Base-by-base conservation (phyloP, 129 eudicot species). In the Centaurea solstitialis region DNA sequence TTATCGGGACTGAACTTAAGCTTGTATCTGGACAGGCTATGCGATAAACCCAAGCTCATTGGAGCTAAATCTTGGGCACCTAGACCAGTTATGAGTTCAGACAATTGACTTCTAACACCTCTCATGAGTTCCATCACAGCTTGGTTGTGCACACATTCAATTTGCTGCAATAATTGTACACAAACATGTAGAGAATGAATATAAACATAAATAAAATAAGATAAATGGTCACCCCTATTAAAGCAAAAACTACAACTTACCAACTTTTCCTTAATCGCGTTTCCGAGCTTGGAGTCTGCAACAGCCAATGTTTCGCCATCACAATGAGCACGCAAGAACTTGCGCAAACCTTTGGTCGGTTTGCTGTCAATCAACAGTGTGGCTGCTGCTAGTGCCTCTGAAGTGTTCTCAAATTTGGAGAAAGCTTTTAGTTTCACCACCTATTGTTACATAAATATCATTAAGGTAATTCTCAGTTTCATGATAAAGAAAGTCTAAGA, bases 61-160 rank as follows among this genome's bases (percentile, higher is more conserved):
- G 97, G 97, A 73, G 93, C 91, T 82, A 91, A 68, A 75, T 91
- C 97, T 86, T 92, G 94, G 11, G 88, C 70, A 61, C 90, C 94
- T 18, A 92, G 81, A 53, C 95, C 97, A 70, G 95, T 78, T 64
- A 92, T 90, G 30, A 92, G 97, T 40, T 93, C 97, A 18, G 94
- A 77, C 85, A 90, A 84, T 28, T 88, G 93, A 77, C 95, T 90
- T 76, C 95, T 90, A 7, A 93, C 87, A 17, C 97, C 97, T 83
- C 97, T 93, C 91, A 93, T 90, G 73, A 93, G 83, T 82, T 93
- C 97, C 97, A 93, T 93, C 8, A 89, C 91, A 65, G 89, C 88
- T 83, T 87, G 84, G 81, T 85, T 90, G 83, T 93, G 97, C n/a
- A 90, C 89, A 79, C 97, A 93, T 7, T 90, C 95, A 66, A 93